These are phyloP conservation scores for Pichia manshurica DNA, from an alignment of 805 yeast genomes.

Conservation along the genomic window DNA sequence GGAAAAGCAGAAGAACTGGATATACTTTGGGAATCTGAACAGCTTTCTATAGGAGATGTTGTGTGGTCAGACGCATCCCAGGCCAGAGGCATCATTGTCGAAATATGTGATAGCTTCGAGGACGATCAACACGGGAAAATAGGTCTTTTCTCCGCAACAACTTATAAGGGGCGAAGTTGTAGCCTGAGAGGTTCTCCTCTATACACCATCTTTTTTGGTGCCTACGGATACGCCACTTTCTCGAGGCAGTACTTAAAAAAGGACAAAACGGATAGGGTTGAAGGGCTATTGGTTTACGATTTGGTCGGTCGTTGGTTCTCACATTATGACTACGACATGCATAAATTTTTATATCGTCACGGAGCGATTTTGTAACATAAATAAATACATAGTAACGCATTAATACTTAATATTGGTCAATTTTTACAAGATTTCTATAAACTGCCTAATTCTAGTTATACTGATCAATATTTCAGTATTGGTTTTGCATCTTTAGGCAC, in stretches of 20 bases:
- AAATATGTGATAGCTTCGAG: slow-evolving; percentile 4
- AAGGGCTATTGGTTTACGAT: slow-evolving; percentile 11
- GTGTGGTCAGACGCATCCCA: slow-evolving; percentile 12
- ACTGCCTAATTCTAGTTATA: too few species aligned
- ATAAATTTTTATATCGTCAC: slow-evolving; percentile 7
- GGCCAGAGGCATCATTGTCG: slow-evolving; percentile 8
- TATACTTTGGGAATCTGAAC: slow-evolving; percentile 4
- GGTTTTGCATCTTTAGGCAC: slow-evolving; percentile 12
- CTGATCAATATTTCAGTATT: slow-evolving; percentile 5
- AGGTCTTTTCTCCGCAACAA: not conserved
- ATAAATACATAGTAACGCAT: not conserved
- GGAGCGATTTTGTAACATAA: not conserved
- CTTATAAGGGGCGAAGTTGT: not conserved
- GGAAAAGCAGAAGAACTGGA: not conserved
- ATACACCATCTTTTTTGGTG: slow-evolving; percentile 8
- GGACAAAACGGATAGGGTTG: slow-evolving; percentile 8
- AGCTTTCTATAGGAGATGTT: slow-evolving; percentile 8
- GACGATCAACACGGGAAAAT: not conserved
- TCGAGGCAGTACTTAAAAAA: slow-evolving; percentile 7
- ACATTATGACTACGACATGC: slow-evolving; percentile 7
- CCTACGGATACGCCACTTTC: slow-evolving; percentile 11
- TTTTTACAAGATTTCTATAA: not conserved
- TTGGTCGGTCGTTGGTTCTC: slow-evolving; percentile 11
- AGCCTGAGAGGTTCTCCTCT: slow-evolving; percentile 4
- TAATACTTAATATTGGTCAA: not conserved